phyloP scores from a whole-genome alignment of 257 asterid genomes.

The Jasminum sambac region DNA sequence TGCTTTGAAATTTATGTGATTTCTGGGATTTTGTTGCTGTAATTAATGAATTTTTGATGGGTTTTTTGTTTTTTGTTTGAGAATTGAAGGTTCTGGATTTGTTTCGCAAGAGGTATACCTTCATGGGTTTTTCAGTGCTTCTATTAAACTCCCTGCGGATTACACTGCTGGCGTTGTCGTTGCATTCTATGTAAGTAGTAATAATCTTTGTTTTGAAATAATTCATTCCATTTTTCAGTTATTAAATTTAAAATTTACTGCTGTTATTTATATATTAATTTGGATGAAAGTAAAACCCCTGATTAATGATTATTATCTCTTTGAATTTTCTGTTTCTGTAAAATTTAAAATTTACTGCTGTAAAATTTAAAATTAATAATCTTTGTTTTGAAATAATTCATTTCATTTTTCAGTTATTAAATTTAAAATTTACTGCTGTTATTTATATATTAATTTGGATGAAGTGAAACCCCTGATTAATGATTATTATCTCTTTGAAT shows the following conservation, averaged over 20 bases:
- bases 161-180: conserved; percentile 97
- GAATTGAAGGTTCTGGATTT: conserved; percentile 75
- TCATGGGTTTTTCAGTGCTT: conserved; percentile 87
- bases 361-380: too few relatives aligned
- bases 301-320: background rate
- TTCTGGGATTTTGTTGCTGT: background rate
- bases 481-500: background rate
- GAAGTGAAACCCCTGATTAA: background rate
- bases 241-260: background rate
- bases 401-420: background rate
- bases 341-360: too few relatives aligned
- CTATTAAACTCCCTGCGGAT: conserved; percentile 85
- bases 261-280: background rate
- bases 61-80: background rate
- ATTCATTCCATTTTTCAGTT: background rate
- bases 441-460: background rate
- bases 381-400: background rate
- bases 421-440: background rate
- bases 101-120: conserved; percentile 82
- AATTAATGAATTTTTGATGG: conserved; percentile 26
- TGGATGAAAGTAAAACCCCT: background rate
- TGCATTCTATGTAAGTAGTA: conserved; percentile 80
- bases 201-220: background rate
- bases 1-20: background rate
- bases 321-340: background rate